Evolutionary conservation across 2,329 filamentous ascomycete genomes (phyloP), one percentile per base, ranked within the genome.

Genomic region (Apiospora hydei): DNA sequence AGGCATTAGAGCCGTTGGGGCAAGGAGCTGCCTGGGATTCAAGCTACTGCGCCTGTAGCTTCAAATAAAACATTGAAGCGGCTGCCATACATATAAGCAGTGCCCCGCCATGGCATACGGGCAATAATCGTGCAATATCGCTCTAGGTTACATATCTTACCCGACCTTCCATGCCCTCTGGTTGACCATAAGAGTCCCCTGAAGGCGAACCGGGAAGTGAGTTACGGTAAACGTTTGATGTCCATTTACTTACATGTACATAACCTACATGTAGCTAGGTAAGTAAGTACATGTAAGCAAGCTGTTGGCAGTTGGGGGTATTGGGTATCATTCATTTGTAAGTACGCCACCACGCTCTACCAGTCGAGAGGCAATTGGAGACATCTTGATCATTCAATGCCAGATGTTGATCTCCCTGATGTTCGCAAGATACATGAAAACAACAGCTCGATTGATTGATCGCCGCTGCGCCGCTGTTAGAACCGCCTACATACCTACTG

Each of bases 141-240:
- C 30, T 46, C 43, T 67, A 6, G 5, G 34, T 38, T 38, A 6
- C 34, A 38, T 38, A 44, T 46, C 38, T 11, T 46, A 67, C 64
- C 64, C n/a, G 38, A 30, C 11, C 38, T 21, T 44, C 64, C 64
- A 44, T 46, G 64, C 38, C 11, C 18, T 67, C n/a, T 46, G 38
- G 30, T 26, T 26, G n/a, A 16, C 21, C 30, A 4, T 34, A 10
- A 61, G 16, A 46, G 44, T 18, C 14, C 38, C 30, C 30, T 73
- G 34, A 69, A 72, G 49, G 67, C 70, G 44, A 71, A 21, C 43
- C 7, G 41, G 41, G 10, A 3, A 43, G 41, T 11, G 10, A 43
- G 24, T 71, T 67, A 76, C 47, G 67, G 79, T 78, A 38, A 18
- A 61, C 7, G 30, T n/a, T 21, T 38, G 30, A 4, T 61, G 34